Conservation (phyloP, 2,329 filamentous ascomycete species). For the Talaromyces sp. region DNA sequence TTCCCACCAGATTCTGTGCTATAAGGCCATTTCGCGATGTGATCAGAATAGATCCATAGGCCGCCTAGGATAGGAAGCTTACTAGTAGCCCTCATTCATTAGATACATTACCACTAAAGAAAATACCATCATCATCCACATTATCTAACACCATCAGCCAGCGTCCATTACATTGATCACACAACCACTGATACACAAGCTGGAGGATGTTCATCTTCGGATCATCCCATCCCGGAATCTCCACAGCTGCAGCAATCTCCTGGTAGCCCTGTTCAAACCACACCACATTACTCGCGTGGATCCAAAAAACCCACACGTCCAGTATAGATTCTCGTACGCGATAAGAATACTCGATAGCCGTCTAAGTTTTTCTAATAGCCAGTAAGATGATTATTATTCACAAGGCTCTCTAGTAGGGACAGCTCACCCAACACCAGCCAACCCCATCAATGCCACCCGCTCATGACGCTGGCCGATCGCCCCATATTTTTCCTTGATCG, state of each 20-base stretch:
- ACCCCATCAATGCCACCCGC: slow-evolving; percentile 12
- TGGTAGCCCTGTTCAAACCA: slow-evolving; percentile 40
- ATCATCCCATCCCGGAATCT: slow-evolving; percentile 34
- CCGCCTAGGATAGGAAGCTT: slow-evolving; percentile 17
- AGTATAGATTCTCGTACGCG: slow-evolving; percentile 26
- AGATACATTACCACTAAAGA: background rate
- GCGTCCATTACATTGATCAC: slow-evolving; percentile 15
- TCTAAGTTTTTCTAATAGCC: slow-evolving; percentile 27
- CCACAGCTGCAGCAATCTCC: slow-evolving; percentile 34
- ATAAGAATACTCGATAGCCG: slow-evolving; percentile 42
- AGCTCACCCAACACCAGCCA: slow-evolving; percentile 16
- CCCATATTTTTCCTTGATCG: slow-evolving; percentile 11
- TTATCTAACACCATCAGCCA: slow-evolving; percentile 3
- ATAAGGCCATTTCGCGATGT: slow-evolving; percentile 21
- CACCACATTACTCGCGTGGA: slow-evolving; percentile 36
- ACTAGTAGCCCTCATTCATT: slow-evolving; percentile 19
- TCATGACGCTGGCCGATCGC: slow-evolving; percentile 11
- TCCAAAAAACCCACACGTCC: slow-evolving; percentile 40
- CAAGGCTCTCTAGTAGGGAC: slow-evolving; percentile 5
- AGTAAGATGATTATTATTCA: slow-evolving; percentile 5
- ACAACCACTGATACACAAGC: slow-evolving; percentile 29
- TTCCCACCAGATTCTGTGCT: slow-evolving; percentile 14
- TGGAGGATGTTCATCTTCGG: slow-evolving; percentile 37
- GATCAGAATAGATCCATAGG: slow-evolving; percentile 22
- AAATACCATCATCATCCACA: background rate